phyloP scores from a whole-genome alignment of 768 basidiomycete genomes.

The Solioccasus polychromus region DNA sequence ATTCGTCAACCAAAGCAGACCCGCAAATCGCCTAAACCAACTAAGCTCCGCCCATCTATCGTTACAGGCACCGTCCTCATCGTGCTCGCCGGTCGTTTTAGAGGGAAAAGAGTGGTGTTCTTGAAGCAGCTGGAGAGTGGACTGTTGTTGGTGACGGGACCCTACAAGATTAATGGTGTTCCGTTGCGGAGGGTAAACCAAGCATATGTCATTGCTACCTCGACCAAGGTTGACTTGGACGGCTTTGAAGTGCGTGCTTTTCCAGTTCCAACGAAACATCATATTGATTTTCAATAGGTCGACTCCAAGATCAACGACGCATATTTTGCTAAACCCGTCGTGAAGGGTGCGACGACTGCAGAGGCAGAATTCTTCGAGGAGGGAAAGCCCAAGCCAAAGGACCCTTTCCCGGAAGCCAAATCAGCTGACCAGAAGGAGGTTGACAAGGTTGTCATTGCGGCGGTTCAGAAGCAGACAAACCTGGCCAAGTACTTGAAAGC shows the following conservation, averaged over 20 bases:
- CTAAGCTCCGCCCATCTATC: slow-evolving; percentile 82
- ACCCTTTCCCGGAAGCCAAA: slow-evolving; percentile 82
- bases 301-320: slow-evolving; percentile 90
- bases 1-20: slow-evolving; percentile 87
- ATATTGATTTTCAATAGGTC: slow-evolving; percentile 44
- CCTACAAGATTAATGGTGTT: slow-evolving; percentile 98
- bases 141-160: slow-evolving; percentile 92
- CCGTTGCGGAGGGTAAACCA: slow-evolving; percentile 97
- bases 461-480: slow-evolving; percentile 88
- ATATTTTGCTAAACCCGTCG: slow-evolving; percentile 83
- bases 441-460: slow-evolving; percentile 74
- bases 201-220: slow-evolving; percentile 98
- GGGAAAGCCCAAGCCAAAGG: slow-evolving; percentile 89
- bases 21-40: slow-evolving; percentile 79
- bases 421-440: slow-evolving; percentile 88
- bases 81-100: slow-evolving; percentile 95
- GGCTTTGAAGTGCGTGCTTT: slow-evolving; percentile 60
- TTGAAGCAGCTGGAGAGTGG: slow-evolving; percentile 94
- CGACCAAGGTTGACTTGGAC: slow-evolving; percentile 84
- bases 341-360: slow-evolving; percentile 71
- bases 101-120: slow-evolving; percentile 97
- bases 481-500: slow-evolving; percentile 91
- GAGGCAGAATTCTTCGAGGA: slow-evolving; percentile 98
- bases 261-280: neutral
- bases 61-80: slow-evolving; percentile 94